Base-by-base conservation (phyloP, 78 protist genomes). In the Pelomyxa schiedti region DNA sequence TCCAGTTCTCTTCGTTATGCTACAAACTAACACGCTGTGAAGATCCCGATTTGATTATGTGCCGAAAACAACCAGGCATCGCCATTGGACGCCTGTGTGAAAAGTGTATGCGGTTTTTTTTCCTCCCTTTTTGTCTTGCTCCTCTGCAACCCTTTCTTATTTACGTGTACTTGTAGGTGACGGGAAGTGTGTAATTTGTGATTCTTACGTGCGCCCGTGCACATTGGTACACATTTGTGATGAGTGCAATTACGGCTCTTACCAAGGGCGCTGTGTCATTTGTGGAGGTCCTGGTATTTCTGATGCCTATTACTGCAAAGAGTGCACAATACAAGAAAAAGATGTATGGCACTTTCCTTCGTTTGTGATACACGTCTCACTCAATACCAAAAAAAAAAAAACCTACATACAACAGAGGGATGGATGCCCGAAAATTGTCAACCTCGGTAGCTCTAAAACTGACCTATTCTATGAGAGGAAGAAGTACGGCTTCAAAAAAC, bases 351-450 rank as follows among this genome's bases (percentile, higher is more conserved):
- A n/a, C n/a, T n/a, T n/a, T n/a, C n/a, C n/a, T n/a, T n/a, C n/a
- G n/a, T n/a, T n/a, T n/a, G n/a, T n/a, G n/a, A n/a, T n/a, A n/a
- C n/a, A n/a, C n/a, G n/a, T n/a, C n/a, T n/a, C n/a, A 1, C 26
- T 4, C 43, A 16, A 2, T 63, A 37, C 8, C 8, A 63, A 26
- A 22, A 63, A 8, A 47, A 32, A 30, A 2, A 4, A 29, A 30
- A 79, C 69, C 26, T 8, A 16, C 6, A 28, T 28, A 8, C 7
- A 26, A 3, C 75, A 86, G 87, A 52, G 96, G 30, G 96, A 93
- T 39, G 98, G 98, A 0, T 95, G 98, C 75, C 98, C 98, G 5
- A 90, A 88, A 47, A 89, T 95, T 73, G 87, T 93, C 39, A 95
- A 95, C 53, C 26, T 94, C 1, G 94, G 95, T 8, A 70, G 83